A percentile compares a stretch with the other conserved stretches of the same genome.
These are phyloP conservation scores for Globisporangium middletonii DNA, from an alignment of 352 stramenopile species.

Conservation along the genomic window DNA sequence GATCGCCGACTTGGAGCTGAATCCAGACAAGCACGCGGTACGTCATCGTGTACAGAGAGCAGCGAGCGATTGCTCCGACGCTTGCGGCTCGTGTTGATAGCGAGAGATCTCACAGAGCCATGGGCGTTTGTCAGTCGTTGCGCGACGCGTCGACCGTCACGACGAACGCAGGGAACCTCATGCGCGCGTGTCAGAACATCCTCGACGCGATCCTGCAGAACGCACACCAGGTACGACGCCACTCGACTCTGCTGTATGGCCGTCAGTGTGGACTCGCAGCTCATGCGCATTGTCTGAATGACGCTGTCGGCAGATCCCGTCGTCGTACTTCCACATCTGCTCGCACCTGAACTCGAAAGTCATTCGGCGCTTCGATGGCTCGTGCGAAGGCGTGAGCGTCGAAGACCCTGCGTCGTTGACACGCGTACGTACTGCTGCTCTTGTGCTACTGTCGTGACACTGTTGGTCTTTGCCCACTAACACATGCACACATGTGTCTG, in stretches of 20 bases:
- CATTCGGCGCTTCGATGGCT: conserved; percentile 62
- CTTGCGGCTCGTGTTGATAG: background rate
- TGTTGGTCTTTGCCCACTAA: background rate
- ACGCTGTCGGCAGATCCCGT: conserved; percentile 33
- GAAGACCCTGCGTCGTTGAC: conserved; percentile 54
- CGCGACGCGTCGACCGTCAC: conserved; percentile 25
- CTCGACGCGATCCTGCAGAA: conserved; percentile 78
- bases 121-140: conserved; percentile 11
- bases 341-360: conserved; percentile 68
- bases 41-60: background rate
- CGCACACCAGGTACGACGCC: conserved; percentile 27
- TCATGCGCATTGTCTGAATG: background rate
- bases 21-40: conserved; percentile 50
- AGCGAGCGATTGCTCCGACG: background rate
- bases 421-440: conserved; percentile 22
- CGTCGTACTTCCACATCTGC: conserved; percentile 75
- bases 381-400: conserved; percentile 44
- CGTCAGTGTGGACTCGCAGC: background rate
- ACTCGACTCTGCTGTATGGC: background rate
- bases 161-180: conserved; percentile 73
- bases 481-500: conserved; percentile 3
- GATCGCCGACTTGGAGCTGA: conserved; percentile 73
- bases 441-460: background rate
- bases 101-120: too few relatives aligned
- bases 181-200: conserved; percentile 77